A percentile compares a stretch with the other conserved stretches of the same genome.
Evolutionary conservation across 805 yeast species (phyloP).

Genomic region (Lipomyces lipofer): DNA sequence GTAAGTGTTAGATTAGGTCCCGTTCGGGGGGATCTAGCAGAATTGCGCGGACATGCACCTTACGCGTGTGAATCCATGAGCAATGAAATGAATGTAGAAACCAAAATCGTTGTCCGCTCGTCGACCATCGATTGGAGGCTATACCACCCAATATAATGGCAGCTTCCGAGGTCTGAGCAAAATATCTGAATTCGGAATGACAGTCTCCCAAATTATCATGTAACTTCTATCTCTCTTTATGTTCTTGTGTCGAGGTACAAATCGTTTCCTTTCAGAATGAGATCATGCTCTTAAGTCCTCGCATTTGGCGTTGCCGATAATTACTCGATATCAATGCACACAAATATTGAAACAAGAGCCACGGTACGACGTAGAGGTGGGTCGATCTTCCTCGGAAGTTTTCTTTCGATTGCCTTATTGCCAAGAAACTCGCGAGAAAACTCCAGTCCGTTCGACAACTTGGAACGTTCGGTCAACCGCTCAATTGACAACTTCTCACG

Average conservation of each 20-base stretch:
- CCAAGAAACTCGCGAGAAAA: background rate
- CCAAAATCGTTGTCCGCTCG: too few relatives aligned
- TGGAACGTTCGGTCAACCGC: background rate
- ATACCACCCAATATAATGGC: too few relatives aligned
- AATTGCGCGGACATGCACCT: too few relatives aligned
- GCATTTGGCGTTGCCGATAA: conserved; percentile 50
- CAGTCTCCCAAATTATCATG: conserved; percentile 12
- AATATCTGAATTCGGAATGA: conserved; percentile 12
- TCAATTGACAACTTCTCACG: background rate
- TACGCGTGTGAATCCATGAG: too few relatives aligned
- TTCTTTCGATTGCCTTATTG: conserved; percentile 9
- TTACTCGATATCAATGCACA: conserved; percentile 37
- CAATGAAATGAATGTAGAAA: too few relatives aligned
- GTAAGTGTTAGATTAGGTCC: too few relatives aligned
- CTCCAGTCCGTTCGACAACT: background rate
- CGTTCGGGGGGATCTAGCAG: too few relatives aligned
- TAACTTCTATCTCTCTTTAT: background rate
- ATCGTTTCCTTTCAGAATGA: conserved; percentile 45
- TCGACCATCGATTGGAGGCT: too few relatives aligned
- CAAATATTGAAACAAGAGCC: conserved; percentile 47
- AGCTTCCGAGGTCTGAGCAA: too few relatives aligned
- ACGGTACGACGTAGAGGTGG: conserved; percentile 48
- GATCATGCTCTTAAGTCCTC: conserved; percentile 47
- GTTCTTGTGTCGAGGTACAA: conserved; percentile 5
- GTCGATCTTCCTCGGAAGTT: conserved; percentile 44